phyloP scores from a whole-genome alignment of 371 early-diverging fungal genomes.

The Rhizopus sp. region DNA sequence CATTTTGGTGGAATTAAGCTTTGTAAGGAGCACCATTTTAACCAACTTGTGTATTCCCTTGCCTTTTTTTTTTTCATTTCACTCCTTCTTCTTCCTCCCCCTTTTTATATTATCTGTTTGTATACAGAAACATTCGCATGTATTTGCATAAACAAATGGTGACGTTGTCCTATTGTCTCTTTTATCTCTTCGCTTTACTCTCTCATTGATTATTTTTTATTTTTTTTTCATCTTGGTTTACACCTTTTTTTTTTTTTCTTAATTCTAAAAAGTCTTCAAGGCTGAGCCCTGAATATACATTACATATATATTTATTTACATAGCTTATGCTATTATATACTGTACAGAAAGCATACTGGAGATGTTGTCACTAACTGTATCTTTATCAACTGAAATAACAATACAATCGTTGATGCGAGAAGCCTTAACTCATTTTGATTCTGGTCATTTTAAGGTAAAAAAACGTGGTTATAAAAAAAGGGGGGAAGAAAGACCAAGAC shows the following conservation, averaged over 20 bases:
- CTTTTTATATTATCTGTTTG: not conserved
- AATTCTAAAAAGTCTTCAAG: conserved; percentile 1
- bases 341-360: conserved; percentile 1
- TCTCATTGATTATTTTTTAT: not conserved
- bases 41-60: not conserved
- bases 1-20: not conserved
- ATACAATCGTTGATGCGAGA: conserved; percentile 24
- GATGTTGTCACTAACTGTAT: conserved; percentile 10
- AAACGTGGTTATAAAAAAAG: not conserved
- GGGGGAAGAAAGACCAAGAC: conserved; percentile 7
- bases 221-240: not conserved
- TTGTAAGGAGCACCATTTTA: not conserved
- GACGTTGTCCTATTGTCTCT: not conserved
- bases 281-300: conserved; percentile 6
- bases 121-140: not conserved
- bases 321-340: not conserved
- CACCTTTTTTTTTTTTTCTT: conserved; percentile 1
- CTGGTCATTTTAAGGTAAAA: conserved; percentile 24
- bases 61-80: not conserved
- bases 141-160: not conserved
- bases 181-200: not conserved
- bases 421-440: conserved; percentile 12
- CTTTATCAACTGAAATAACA: conserved; percentile 16
- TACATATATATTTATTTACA: conserved; percentile 2
- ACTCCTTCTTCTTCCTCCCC: not conserved